phyloP scores from a whole-genome alignment of 2,329 filamentous ascomycete species.

The Aurifilum marmelostoma region DNA sequence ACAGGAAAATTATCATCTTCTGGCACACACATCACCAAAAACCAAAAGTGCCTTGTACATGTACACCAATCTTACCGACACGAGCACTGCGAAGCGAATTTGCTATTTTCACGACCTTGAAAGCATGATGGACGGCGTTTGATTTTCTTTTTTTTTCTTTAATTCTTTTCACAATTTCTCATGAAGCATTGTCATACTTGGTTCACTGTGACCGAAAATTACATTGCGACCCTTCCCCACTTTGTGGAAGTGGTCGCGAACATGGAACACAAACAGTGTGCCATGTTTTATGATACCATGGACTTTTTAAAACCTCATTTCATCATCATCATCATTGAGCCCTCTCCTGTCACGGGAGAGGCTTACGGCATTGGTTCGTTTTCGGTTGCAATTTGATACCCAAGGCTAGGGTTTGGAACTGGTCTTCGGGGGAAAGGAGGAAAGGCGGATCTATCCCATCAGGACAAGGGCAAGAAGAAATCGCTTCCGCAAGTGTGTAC shows the following conservation, averaged over 20 bases:
- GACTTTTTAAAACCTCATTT: conserved; percentile 15
- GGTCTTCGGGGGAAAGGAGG: conserved; percentile 1
- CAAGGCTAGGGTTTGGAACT: conserved; percentile 19
- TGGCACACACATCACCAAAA: conserved; percentile 7
- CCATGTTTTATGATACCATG: conserved; percentile 26
- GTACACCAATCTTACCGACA: conserved; percentile 19
- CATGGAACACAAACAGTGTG: not conserved
- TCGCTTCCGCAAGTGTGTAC: conserved; percentile 9
- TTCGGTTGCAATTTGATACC: conserved; percentile 19
- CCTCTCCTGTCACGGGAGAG: conserved; percentile 1
- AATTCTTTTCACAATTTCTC: not conserved
- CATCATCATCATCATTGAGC: conserved; percentile 17
- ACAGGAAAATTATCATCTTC: conserved; percentile 20
- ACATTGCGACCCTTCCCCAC: not conserved
- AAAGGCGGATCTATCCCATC: conserved; percentile 7
- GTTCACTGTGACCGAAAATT: not conserved
- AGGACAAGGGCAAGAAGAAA: conserved; percentile 6
- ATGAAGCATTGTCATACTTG: not conserved
- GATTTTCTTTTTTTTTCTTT: conserved; percentile 19
- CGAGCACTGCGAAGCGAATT: conserved; percentile 28
- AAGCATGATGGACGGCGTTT: conserved; percentile 28
- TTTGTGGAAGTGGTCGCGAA: not conserved
- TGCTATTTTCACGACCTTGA: conserved; percentile 24
- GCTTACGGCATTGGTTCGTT: conserved; percentile 13
- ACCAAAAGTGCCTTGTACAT: conserved; percentile 25